Conservation (phyloP, 805 yeast genomes). For the Candida xyloterini region DNA sequence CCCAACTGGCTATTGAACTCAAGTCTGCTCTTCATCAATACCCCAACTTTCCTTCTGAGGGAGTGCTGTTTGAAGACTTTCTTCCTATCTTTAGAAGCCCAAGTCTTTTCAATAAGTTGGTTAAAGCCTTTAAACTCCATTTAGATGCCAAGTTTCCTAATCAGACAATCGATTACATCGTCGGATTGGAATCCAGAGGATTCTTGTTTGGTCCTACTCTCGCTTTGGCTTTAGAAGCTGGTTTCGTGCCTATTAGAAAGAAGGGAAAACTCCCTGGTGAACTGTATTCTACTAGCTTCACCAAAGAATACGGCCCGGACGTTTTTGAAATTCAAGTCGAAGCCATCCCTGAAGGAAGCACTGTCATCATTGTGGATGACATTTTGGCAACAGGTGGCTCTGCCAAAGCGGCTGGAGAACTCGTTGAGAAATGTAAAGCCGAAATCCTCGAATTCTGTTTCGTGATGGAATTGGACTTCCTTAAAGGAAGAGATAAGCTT, state of each 20-base stretch:
- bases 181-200: conserved; percentile 96
- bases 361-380: conserved; percentile 88
- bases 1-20: conserved; percentile 41
- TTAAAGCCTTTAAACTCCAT: conserved; percentile 77
- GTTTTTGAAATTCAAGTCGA: conserved; percentile 83
- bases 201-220: conserved; percentile 94
- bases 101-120: conserved; percentile 70
- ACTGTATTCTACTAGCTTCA: conserved; percentile 63
- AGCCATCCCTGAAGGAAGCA: conserved; percentile 75
- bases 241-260: conserved; percentile 94
- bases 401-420: conserved; percentile 89
- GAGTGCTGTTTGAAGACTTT: conserved; percentile 93
- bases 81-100: conserved; percentile 91
- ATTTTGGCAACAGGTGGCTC: conserved; percentile 98
- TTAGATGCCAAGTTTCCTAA: conserved; percentile 52
- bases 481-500: conserved; percentile 88
- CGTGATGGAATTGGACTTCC: conserved; percentile 91
- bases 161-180: conserved; percentile 71
- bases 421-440: conserved; percentile 65
- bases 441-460: conserved; percentile 77
- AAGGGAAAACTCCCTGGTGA: conserved; percentile 94
- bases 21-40: conserved; percentile 65
- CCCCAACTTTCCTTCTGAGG: conserved; percentile 93
- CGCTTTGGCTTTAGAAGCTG: conserved; percentile 84
- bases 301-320: conserved; percentile 93